Evolutionary conservation across 371 early-diverging fungal genomes (phyloP), one percentile per base, ranked within the genome.

Genomic region (Mortierella sp.): DNA sequence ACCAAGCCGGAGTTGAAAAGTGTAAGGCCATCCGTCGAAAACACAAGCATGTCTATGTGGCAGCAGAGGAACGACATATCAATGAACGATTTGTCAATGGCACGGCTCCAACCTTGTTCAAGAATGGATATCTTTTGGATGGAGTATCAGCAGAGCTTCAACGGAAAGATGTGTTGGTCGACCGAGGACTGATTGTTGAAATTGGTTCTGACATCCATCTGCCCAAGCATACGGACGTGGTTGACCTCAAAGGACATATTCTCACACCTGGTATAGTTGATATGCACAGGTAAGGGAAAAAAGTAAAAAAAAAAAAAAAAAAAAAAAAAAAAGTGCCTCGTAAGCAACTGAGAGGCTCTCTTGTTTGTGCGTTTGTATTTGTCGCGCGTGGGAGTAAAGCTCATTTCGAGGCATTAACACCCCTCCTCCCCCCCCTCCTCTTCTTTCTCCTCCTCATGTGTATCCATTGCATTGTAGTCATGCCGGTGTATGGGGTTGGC

Each of bases 221-320:
- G 9, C 57, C 73, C 12, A 60, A 73, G 11, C 69, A 79, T 28
- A 74, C 79, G 21, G 73, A 69, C 18, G 71, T 80, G 21, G 77
- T 94, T 21, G 89, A 94, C 66, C 89, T 89, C 56, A 84, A 81
- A 30, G 90, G 90, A 7, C 87, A 91, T 47, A 85, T 86, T 43
- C 84, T 94, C 11, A 91, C 93, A 14, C 95, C 95, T 1, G 94
- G 95, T 19, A 81, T 95, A 25, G 87, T 95, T 11, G 95, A 94
- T 74, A 89, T 90, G 93, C 92, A 93, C 76, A 86, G 86, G 90
- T 90, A 84, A 68, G 23, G 26, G 19, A 48, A 43, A 19, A 23
- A 29, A 16, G n/a, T n/a, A n/a, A n/a, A n/a, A n/a, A n/a, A n/a
- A n/a, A n/a, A n/a, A n/a, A n/a, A n/a, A n/a, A n/a, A n/a, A n/a